Percentiles rank a stretch among this genome's conserved stretches.
Conservation (phyloP, 495 filamentous ascomycete species). For the Neurospora cerealis region DNA sequence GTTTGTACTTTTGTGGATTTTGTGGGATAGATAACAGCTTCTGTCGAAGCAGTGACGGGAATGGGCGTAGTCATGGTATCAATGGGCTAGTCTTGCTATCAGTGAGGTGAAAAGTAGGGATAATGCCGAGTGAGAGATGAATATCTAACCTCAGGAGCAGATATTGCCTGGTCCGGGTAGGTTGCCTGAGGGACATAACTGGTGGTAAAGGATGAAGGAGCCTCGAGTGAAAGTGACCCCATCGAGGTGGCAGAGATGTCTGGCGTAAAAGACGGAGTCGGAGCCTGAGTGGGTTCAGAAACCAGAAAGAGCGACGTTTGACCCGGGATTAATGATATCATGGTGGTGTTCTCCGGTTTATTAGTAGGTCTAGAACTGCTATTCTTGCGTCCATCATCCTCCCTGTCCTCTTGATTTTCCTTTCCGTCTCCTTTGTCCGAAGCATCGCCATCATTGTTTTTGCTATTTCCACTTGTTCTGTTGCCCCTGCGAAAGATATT, state of each 20-base stretch:
- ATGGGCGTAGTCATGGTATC: background rate
- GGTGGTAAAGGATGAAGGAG: background rate
- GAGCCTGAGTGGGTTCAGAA: background rate
- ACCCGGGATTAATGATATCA: background rate
- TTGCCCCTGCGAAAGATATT: constrained; percentile 6
- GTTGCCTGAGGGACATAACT: background rate
- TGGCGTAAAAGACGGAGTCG: background rate
- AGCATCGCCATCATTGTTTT: constrained; percentile 5
- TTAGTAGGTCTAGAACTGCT: background rate
- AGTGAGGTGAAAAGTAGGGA: background rate
- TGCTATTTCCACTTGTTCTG: constrained; percentile 6
- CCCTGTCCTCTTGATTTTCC: constrained; percentile 2
- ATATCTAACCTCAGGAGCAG: constrained; percentile 8
- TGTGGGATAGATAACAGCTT: background rate
- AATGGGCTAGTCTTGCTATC: background rate
- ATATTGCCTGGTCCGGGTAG: background rate
- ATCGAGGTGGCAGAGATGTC: background rate
- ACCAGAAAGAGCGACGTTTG: background rate
- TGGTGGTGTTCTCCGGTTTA: background rate
- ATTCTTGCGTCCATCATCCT: constrained; percentile 3
- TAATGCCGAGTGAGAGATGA: background rate
- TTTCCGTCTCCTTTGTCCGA: constrained; percentile 3
- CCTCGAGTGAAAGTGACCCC: background rate
- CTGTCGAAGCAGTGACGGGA: background rate
- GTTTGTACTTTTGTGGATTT: background rate